These are phyloP conservation scores for Phytophthora pini DNA, from an alignment of 352 stramenopile genomes.

Conservation along the genomic window DNA sequence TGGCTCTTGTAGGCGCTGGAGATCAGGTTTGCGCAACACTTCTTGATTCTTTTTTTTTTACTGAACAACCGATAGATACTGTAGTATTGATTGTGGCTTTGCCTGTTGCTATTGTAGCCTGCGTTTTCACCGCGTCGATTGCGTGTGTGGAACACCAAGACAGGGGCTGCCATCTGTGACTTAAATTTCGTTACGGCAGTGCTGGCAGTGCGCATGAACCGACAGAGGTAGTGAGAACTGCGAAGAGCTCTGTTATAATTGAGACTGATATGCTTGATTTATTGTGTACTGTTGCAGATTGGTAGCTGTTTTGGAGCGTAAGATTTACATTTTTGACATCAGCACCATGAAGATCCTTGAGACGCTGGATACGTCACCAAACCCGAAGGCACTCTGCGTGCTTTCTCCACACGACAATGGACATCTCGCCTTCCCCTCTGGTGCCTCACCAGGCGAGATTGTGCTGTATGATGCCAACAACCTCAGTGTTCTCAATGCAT, in stretches of 20 bases:
- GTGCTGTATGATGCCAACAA: conserved; percentile 94
- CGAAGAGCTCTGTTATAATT: not conserved
- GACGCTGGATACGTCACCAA: conserved; percentile 91
- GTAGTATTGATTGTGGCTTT: not conserved
- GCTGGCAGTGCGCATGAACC: conserved; percentile 92
- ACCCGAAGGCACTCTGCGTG: conserved; percentile 84
- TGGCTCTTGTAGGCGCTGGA: conserved; percentile 91
- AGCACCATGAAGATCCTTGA: conserved; percentile 94
- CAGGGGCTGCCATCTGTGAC: conserved; percentile 89
- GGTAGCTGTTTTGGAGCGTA: conserved; percentile 88
- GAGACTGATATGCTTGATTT: conserved; percentile 7
- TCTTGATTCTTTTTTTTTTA: not conserved
- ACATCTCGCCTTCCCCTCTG: conserved; percentile 85
- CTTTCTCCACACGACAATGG: conserved; percentile 89
- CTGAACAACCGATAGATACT: no score
- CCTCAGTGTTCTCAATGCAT: conserved; percentile 91
- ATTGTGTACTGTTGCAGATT: conserved; percentile 37
- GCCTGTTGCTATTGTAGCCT: conserved; percentile 45
- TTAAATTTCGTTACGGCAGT: conserved; percentile 93
- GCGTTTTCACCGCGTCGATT: conserved; percentile 91
- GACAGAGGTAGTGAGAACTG: conserved; percentile 60
- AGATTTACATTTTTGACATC: conserved; percentile 95
- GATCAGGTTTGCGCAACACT: conserved; percentile 69
- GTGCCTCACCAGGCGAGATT: conserved; percentile 85
- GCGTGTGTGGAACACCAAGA: conserved; percentile 94